Percentiles rank a stretch among this genome's conserved stretches.
Conservation (phyloP, 1,139 yeast genomes). For the Candida dubliniensis region DNA sequence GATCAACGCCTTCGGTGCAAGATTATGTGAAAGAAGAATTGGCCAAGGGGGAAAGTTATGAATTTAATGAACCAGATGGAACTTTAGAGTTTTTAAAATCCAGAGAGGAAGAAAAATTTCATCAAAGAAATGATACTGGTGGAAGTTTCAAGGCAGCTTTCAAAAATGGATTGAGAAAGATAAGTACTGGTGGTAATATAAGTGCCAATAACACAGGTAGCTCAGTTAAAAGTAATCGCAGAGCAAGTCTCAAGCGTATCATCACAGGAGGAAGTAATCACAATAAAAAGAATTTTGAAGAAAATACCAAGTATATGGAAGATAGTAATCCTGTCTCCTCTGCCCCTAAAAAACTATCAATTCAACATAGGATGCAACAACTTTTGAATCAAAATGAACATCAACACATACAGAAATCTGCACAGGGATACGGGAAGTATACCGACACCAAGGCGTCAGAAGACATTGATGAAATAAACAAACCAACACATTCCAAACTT, state of each 20-base stretch:
- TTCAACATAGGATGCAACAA: conserved; percentile 69
- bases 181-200: conserved; percentile 40
- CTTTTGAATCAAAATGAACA: conserved; percentile 50
- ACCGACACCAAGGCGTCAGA: conserved; percentile 44
- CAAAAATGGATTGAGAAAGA: conserved; percentile 37
- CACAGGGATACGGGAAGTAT: conserved; percentile 73
- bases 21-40: conserved; percentile 38
- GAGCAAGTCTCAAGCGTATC: conserved; percentile 42
- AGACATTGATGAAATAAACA: conserved; percentile 43
- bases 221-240: conserved; percentile 19
- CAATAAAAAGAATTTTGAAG: conserved; percentile 16
- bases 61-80: conserved; percentile 19
- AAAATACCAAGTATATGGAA: conserved; percentile 1
- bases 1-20: conserved; percentile 32
- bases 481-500: conserved; percentile 3
- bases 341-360: conserved; percentile 40
- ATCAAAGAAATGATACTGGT: conserved; percentile 39
- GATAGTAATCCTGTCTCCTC: conserved; percentile 5
- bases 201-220: conserved; percentile 26
- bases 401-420: conserved; percentile 56
- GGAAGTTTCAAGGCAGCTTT: conserved; percentile 44
- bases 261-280: conserved; percentile 38
- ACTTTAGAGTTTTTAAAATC: conserved; percentile 60
- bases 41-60: conserved; percentile 24
- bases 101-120: conserved; percentile 33